A percentile compares a stretch with the other conserved stretches of the same genome.
These are phyloP conservation scores for Aureobasidium melanogenum DNA, from an alignment of 2,329 filamentous ascomycete species.

Conservation along the genomic window DNA sequence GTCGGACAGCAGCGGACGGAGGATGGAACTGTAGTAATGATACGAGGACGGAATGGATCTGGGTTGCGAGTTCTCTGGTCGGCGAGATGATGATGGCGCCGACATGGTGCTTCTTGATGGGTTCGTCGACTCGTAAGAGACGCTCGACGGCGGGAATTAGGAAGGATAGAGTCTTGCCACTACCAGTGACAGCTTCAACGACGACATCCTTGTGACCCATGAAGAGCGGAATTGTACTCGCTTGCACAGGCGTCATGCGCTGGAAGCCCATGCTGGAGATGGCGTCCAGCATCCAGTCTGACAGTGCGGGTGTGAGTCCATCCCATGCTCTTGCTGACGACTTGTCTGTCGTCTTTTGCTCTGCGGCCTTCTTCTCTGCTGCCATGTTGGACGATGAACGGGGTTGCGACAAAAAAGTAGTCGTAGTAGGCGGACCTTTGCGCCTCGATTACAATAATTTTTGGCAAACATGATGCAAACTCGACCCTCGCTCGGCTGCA, in stretches of 20 bases:
- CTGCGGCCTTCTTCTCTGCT: background rate
- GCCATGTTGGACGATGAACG: background rate
- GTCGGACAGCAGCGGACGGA: slow-evolving; percentile 61
- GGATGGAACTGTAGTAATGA: slow-evolving; percentile 75
- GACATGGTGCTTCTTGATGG: slow-evolving; percentile 81
- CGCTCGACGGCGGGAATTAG: slow-evolving; percentile 76
- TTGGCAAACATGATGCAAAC: slow-evolving; percentile 11
- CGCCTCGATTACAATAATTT: slow-evolving; percentile 1
- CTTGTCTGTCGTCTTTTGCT: slow-evolving; percentile 11
- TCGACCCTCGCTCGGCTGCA: slow-evolving; percentile 2
- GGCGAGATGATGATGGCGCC: slow-evolving; percentile 87
- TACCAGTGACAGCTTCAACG: slow-evolving; percentile 85
- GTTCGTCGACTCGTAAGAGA: slow-evolving; percentile 68
- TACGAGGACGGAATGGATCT: slow-evolving; percentile 75
- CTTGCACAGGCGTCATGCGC: slow-evolving; percentile 90
- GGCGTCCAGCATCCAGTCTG: slow-evolving; percentile 79
- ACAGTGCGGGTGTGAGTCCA: slow-evolving; percentile 59
- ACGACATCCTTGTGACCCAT: slow-evolving; percentile 87
- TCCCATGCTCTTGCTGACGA: slow-evolving; percentile 53
- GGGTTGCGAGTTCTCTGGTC: slow-evolving; percentile 80
- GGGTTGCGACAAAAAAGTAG: background rate
- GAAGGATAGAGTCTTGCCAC: slow-evolving; percentile 83
- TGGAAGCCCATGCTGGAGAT: slow-evolving; percentile 76
- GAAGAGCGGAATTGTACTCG: slow-evolving; percentile 80
- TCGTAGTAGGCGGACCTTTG: background rate